Conservation (phyloP, 2,329 filamentous ascomycete species). For the Emmonsiellopsis sp. region DNA sequence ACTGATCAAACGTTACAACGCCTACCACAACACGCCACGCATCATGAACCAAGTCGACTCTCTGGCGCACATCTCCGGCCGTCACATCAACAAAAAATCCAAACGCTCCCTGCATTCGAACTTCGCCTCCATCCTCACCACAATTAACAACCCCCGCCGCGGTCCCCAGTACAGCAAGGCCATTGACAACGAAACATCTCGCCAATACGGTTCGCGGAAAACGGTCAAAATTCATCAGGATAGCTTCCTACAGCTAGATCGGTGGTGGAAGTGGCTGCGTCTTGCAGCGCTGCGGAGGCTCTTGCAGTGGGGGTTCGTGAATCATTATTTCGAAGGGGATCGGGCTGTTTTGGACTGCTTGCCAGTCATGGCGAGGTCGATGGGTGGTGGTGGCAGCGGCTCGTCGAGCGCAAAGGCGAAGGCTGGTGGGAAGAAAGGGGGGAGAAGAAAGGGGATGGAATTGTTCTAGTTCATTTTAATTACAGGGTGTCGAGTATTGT, state of each 20-base stretch:
- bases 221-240: constrained; percentile 50
- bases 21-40: constrained; percentile 55
- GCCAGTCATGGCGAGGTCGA: constrained; percentile 34
- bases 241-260: constrained; percentile 55
- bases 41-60: constrained; percentile 49
- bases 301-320: constrained; percentile 52
- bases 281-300: constrained; percentile 52
- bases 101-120: constrained; percentile 56
- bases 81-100: constrained; percentile 56
- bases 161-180: constrained; percentile 59
- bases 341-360: constrained; percentile 51
- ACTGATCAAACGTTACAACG: constrained; percentile 55
- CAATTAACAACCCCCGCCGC: constrained; percentile 55
- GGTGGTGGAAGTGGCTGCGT: constrained; percentile 64
- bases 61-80: constrained; percentile 52
- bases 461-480: neutral
- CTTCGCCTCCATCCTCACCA: constrained; percentile 57
- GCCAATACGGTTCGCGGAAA: constrained; percentile 53
- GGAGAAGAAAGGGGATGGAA: neutral
- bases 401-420: neutral
- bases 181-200: constrained; percentile 50
- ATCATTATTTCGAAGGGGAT: constrained; percentile 53
- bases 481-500: too few relatives aligned
- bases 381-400: neutral
- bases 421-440: constrained; percentile 1